Conservation (phyloP, 2,329 filamentous ascomycete genomes). For the Calonectria pseudoturangicola region DNA sequence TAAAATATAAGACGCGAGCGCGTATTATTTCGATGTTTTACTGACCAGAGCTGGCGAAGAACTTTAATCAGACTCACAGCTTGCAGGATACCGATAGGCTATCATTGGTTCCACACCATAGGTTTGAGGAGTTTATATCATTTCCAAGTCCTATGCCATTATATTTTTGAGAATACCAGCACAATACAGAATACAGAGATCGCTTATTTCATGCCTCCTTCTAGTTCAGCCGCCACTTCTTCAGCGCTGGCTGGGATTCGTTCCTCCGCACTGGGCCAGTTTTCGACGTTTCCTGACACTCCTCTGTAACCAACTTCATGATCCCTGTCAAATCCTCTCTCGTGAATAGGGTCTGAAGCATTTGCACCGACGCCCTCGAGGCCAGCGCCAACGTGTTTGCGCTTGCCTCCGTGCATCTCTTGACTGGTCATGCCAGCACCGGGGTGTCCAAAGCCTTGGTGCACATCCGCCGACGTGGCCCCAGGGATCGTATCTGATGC, state of each 20-base stretch:
- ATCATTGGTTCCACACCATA: no score
- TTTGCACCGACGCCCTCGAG: constrained; percentile 63
- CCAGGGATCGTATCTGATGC: constrained; percentile 64
- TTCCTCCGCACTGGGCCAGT: constrained; percentile 51
- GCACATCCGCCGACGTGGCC: constrained; percentile 66
- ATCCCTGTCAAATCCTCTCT: constrained; percentile 57
- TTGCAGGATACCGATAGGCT: no score
- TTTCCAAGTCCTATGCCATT: no score
- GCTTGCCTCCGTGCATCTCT: constrained; percentile 63
- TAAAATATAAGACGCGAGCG: no score
- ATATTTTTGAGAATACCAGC: not conserved
- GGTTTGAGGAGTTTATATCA: no score
- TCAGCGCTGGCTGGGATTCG: constrained; percentile 47
- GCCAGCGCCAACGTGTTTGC: constrained; percentile 62
- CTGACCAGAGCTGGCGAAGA: no score
- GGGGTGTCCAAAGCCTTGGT: constrained; percentile 66
- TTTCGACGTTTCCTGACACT: constrained; percentile 44
- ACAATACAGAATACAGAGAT: not conserved
- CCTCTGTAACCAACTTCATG: constrained; percentile 49
- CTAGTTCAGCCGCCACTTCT: constrained; percentile 49
- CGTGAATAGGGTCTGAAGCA: constrained; percentile 53
- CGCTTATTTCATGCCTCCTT: constrained; percentile 6
- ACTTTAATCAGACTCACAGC: no score
- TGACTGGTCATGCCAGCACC: constrained; percentile 63
- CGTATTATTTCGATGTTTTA: no score